Conservation (phyloP, 1,139 yeast species). For the Geotrichum phurueaensis region DNA sequence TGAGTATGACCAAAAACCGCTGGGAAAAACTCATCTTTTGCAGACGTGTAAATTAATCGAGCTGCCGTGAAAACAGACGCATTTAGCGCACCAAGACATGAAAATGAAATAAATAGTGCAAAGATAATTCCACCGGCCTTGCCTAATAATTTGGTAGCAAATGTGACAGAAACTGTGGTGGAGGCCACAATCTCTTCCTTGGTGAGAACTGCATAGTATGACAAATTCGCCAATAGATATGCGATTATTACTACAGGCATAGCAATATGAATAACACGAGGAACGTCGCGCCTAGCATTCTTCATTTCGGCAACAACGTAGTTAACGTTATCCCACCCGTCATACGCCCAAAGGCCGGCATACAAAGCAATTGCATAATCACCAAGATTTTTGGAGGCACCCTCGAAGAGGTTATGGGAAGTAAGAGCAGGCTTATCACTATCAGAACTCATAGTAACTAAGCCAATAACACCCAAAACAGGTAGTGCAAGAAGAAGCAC, state of each 20-base stretch:
- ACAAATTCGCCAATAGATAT: constrained; percentile 36
- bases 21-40: constrained; percentile 38
- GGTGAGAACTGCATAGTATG: constrained; percentile 38
- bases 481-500: constrained; percentile 33
- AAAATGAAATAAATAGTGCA: constrained; percentile 35
- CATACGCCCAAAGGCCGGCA: constrained; percentile 43
- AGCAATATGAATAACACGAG: constrained; percentile 38
- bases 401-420: constrained; percentile 28
- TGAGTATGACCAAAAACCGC: constrained; percentile 29
- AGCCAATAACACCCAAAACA: constrained; percentile 32
- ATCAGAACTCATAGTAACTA: constrained; percentile 21
- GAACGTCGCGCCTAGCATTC: constrained; percentile 36
- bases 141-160: constrained; percentile 34
- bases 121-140: constrained; percentile 31
- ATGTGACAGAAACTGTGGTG: constrained; percentile 37
- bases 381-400: constrained; percentile 31
- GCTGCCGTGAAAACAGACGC: constrained; percentile 39
- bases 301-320: constrained; percentile 41
- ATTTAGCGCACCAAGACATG: constrained; percentile 41
- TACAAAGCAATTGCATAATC: constrained; percentile 38
- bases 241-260: constrained; percentile 39
- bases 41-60: constrained; percentile 37
- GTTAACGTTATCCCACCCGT: constrained; percentile 44
- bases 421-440: constrained; percentile 26
- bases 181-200: constrained; percentile 32